Base-by-base conservation (phyloP, 257 asterid species). In the Capsicum pubescens region DNA sequence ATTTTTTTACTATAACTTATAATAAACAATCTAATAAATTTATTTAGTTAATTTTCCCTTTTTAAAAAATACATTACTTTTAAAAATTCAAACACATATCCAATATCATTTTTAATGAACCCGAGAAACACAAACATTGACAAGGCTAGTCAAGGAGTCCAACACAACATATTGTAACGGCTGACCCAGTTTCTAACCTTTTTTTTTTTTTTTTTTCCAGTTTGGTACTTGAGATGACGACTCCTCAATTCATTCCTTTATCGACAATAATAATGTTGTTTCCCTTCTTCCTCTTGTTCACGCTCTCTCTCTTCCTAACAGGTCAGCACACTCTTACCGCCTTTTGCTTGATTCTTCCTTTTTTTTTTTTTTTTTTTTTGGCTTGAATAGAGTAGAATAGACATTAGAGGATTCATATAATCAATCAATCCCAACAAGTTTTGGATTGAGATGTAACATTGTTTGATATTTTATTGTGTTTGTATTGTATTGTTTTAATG, bases 141-240 rank as follows among this genome's bases (percentile, higher is more conserved):
- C 32, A 26, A 26, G 32, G 32, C 32, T 26, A 26, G 32, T 26
- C 32, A 2, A 26, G 32, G 32, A 26, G 32, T 26, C 32, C 32
- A 26, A 26, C 32, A 26, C 32, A 26, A 26, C 32, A 1, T 26
- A 26, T 1, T 26, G 32, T 1, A 26, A 26, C 44, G 44, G 3
- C 44, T 39, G 44, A 39, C 44, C 3, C 44, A 39, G 0, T 39
- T 39, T 44, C 48, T 44, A 5, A 44, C 54, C 14, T 32, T 56
- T 86, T 44, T 86, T 44, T 39, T 26, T 26, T 0, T 26, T 39
- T 39, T 39, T 39, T 39, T 39, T 3, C 3, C 82, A 88, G 90
- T 83, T 87, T 83, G 77, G 84, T 82, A 77, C 83, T 85, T 78
- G 84, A 60, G 83, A 88, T 91, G 93, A 87, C 79, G 93, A 87